Evolutionary conservation across 495 filamentous ascomycete species (phyloP), one percentile per base, ranked within the genome.

Genomic region (Hypoxylon crocopeplum): DNA sequence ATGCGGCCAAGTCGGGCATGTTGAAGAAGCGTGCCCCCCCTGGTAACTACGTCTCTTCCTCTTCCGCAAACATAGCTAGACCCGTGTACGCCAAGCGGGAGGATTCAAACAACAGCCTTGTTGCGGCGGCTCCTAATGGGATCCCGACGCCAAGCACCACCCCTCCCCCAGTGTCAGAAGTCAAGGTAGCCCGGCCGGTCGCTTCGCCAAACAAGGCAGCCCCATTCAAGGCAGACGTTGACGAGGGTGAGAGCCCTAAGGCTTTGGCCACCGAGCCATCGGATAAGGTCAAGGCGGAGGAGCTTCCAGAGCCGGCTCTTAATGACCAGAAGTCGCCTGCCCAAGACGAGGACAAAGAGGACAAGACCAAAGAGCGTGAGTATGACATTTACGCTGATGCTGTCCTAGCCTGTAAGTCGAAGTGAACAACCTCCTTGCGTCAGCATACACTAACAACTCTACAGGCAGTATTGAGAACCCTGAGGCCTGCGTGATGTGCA

Each of bases 361-460:
- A 83, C 0, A 79, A 84, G 56, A 91, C 83, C 71, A 77, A 83
- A 49, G 84, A 84, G 51, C 82, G 89, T 5, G 91, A 97, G 69
- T 81, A 80, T 19, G 92, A 97, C 72, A 98, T 98, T 64, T 98
- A 94, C 75, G 91, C 92, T 2, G 88, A 97, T 64, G 88, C 90
- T 49, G 93, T 91, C 20, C 79, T 98, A 72, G 82, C 86, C 71
- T 98, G 94, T 87, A 89, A 80, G 82, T 73, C 8, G 11, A 52
- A 29, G 37, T 48, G 1, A 48, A 20, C n/a, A 51, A 15, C 33
- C 29, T 29, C 11, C 2, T 15, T 7, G 7, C 12, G n/a, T 20
- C 7, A 15, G 10, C 42, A 37, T 11, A 17, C 39, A 46, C 72
- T 76, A 65, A 77, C 40, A 53, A 57, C 22, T 29, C 20, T 39